Percentiles rank a stretch among this genome's conserved stretches.
Evolutionary conservation across 2,329 filamentous ascomycete genomes (phyloP).

Genomic region (Coniochaeta hoffmannii): DNA sequence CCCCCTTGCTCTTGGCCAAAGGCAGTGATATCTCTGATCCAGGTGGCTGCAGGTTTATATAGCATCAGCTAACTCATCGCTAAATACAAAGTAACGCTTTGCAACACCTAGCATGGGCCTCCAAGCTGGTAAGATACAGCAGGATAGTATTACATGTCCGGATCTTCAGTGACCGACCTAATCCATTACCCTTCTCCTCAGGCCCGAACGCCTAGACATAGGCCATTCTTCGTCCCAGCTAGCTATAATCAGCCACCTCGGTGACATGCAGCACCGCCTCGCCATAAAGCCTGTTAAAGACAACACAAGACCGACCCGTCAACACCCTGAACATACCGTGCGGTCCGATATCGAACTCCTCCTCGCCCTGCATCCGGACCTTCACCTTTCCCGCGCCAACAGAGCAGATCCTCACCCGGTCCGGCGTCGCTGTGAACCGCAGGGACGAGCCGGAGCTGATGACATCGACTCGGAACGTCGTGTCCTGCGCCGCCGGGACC

Average conservation of each 20-base stretch:
- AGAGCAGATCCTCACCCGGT: slow-evolving; percentile 17
- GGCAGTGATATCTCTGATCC: too few relatives aligned
- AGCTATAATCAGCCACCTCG: background rate
- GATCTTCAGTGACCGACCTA: too few relatives aligned
- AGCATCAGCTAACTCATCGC: too few relatives aligned
- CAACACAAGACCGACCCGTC: slow-evolving; percentile 10
- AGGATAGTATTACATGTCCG: too few relatives aligned
- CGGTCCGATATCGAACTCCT: slow-evolving; percentile 18
- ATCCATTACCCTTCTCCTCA: too few relatives aligned
- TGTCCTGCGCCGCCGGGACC: slow-evolving; percentile 17
- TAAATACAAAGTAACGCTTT: too few relatives aligned
- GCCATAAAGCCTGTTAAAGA: slow-evolving; percentile 17
- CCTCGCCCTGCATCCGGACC: slow-evolving; percentile 13
- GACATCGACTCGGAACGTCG: slow-evolving; percentile 20
- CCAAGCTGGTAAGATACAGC: too few relatives aligned
- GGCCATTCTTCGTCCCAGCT: too few relatives aligned
- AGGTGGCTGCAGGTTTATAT: too few relatives aligned
- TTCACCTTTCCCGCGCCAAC: slow-evolving; percentile 24
- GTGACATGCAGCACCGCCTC: slow-evolving; percentile 18
- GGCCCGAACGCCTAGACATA: too few relatives aligned
- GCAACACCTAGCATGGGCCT: too few relatives aligned
- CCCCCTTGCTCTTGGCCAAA: too few relatives aligned
- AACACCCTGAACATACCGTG: slow-evolving; percentile 20
- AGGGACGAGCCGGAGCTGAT: slow-evolving; percentile 16
- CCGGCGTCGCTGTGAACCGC: slow-evolving; percentile 10